Evolutionary conservation across 768 basidiomycete species (phyloP), one percentile per base, ranked within the genome.

Genomic region (Boletellus ananas): DNA sequence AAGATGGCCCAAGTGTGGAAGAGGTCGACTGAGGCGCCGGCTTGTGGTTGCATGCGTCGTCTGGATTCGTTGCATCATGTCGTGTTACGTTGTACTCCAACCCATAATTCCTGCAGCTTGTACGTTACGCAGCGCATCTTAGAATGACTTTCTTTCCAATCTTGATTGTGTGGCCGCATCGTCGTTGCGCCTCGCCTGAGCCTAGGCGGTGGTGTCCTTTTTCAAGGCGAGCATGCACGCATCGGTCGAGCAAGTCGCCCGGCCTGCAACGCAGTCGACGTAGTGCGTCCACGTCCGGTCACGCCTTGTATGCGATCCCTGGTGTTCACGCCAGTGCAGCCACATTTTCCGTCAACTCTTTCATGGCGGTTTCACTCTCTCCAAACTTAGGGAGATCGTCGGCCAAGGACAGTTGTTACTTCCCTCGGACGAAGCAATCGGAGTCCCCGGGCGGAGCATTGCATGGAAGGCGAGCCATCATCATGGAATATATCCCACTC

Each of bases 1-100:
- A 88, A 68, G 90, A 90, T 27, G 93, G 92, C 39, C 92, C 91
- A 40, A 85, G 84, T 51, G 91, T 94, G 46, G 91, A 94, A 77
- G 91, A 94, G 74, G 92, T 93, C 60, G 86, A 89, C 68, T 89
- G 79, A 78, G 55, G 51, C 57, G 48, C 50, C 37, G 52, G 54
- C 56, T 58, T 57, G 34, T 47, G 45, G 44, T 58, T 55, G 62
- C 57, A 55, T 59, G 40, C 45, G 53, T 52, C 48, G 51, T 65
- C 41, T 40, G 50, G 59, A 59, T 57, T 51, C 57, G 51, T 54
- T 52, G 67, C 67, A 69, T 67, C 49, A 43, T 60, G 60, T 55
- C 57, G 57, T n/a, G n/a, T 49, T 67, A 67, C 49, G 59, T 57
- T 61, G 63, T 68, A 65, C 51, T 51, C 42, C 58, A 67, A 54